Percentiles rank a stretch among this genome's conserved stretches.
phyloP scores from a whole-genome alignment of 129 eudicot species.

The Flaveria brownii region DNA sequence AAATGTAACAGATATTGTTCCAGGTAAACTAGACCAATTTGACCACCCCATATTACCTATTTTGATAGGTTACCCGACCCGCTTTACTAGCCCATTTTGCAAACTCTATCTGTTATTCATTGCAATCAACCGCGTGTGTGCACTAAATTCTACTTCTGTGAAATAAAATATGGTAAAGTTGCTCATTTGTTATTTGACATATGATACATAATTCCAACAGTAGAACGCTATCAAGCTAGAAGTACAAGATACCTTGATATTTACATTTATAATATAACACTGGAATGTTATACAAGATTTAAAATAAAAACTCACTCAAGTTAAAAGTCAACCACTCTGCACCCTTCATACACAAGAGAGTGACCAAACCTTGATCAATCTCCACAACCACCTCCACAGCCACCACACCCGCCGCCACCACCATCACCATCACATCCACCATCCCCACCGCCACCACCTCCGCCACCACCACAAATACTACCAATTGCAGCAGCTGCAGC shows the following conservation, averaged over 20 bases:
- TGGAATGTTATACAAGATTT: not conserved
- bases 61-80: too few species aligned
- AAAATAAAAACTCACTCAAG: not conserved
- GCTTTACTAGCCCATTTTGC: too few species aligned
- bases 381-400: slow-evolving; percentile 28
- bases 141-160: too few species aligned
- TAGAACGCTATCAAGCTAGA: not conserved
- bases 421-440: not conserved
- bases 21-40: too few species aligned
- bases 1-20: too few species aligned
- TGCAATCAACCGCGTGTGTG: too few species aligned
- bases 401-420: not conserved
- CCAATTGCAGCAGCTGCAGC: slow-evolving; percentile 26
- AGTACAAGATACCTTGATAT: not conserved
- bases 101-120: too few species aligned
- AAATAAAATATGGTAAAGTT: not conserved
- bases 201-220: not conserved
- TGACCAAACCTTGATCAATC: slow-evolving; percentile 4
- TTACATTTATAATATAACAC: not conserved
- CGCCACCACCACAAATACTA: slow-evolving; percentile 15
- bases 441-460: not conserved
- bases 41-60: too few species aligned
- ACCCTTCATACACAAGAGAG: not conserved
- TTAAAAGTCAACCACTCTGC: not conserved
- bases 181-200: too few species aligned